These are phyloP conservation scores for Colletotrichum sublineola DNA, from an alignment of 2,329 filamentous ascomycete genomes.

Conservation along the genomic window DNA sequence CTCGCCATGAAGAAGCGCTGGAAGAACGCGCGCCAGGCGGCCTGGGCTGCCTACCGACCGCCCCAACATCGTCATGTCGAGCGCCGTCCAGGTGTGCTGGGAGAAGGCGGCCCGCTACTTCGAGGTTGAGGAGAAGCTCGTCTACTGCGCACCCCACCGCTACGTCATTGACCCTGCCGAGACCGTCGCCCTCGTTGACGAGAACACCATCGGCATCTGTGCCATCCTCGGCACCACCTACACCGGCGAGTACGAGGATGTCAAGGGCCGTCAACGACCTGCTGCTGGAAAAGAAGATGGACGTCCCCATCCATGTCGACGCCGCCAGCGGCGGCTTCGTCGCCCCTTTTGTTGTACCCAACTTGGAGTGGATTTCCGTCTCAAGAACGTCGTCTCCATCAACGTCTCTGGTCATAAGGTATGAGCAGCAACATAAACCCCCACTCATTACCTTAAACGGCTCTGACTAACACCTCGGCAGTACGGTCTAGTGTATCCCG, in stretches of 20 bases:
- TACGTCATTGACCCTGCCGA: constrained; percentile 75
- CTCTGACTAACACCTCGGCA: constrained; percentile 43
- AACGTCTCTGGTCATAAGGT: constrained; percentile 94
- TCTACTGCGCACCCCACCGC: constrained; percentile 72
- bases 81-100: constrained; percentile 97
- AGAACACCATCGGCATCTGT: constrained; percentile 90
- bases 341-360: constrained; percentile 88
- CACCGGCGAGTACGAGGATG: constrained; percentile 95
- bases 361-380: constrained; percentile 90
- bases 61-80: constrained; percentile 96
- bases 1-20: constrained; percentile 96
- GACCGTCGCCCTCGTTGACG: constrained; percentile 72
- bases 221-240: constrained; percentile 93
- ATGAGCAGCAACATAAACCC: constrained; percentile 11
- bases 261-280: constrained; percentile 93
- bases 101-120: constrained; percentile 93
- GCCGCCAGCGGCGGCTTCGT: constrained; percentile 94
- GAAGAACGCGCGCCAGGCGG: constrained; percentile 87
- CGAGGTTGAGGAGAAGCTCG: constrained; percentile 90
- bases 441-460: not conserved
- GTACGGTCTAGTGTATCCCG: constrained; percentile 82
- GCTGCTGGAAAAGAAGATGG: constrained; percentile 78
- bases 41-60: constrained; percentile 83
- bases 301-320: constrained; percentile 93
- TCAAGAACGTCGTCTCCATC: constrained; percentile 90